Evolutionary conservation across 768 basidiomycete genomes (phyloP), one percentile per base, ranked within the genome.

Genomic region (Boletus fagicola): DNA sequence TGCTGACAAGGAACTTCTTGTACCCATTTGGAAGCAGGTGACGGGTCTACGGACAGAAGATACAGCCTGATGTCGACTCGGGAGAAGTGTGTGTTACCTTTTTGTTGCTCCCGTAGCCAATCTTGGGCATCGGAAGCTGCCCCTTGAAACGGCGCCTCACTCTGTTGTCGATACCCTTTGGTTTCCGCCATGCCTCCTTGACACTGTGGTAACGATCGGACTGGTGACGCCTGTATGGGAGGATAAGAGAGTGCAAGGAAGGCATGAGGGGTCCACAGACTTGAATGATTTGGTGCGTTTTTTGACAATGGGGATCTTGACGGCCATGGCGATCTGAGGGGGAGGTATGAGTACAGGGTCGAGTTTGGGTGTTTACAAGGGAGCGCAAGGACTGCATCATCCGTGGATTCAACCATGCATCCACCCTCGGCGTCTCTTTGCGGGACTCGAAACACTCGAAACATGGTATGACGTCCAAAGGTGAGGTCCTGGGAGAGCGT

Each of bases 161-260:
- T 70, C 95, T 87, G 87, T 98, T 98, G 75, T 98, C 96, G 68
- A 98, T 98, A 92, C 96, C 97, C 87, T 98, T 99, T 66, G 97
- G 97, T 82, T 99, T 99, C 76, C 97, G 85, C 97, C 97, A 99
- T 82, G 92, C 82, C 81, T 97, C 94, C 84, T 96, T 96, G 66
- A 98, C 94, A 65, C 89, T 79, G 75, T 92, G 85, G 82, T 97
- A 98, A 72, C 96, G 90, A 80, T 98, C 96, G 49, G 94, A 96
- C 78, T 98, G 96, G 78, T 98, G 96, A 77, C 96, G 92, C 83
- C 92, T 93, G 73, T 31, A 54, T 35, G 54, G 36, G n/a, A 49
- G 56, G 13, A 40, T 60, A 38, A 73, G 62, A 60, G 48, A 51
- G 20, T 45, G 30, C 15, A 58, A 20, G 44, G 50, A 56, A 51